A percentile compares a stretch with the other conserved stretches of the same genome.
Evolutionary conservation across 2,329 filamentous ascomycete genomes (phyloP).

Genomic region (Colletotrichum navitas): DNA sequence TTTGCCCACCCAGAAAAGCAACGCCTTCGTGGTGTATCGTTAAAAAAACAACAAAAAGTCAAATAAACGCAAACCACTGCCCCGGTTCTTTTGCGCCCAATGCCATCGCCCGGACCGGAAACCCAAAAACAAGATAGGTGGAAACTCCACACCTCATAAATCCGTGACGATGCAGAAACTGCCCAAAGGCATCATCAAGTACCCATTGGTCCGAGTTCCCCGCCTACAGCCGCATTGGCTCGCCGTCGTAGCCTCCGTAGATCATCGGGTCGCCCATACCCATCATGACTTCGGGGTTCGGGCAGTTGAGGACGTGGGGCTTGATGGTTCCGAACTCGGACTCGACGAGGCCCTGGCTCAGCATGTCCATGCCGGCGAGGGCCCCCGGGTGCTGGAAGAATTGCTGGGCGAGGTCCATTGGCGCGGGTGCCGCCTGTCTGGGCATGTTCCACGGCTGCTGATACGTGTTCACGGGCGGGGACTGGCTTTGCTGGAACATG

Average conservation of each 20-base stretch:
- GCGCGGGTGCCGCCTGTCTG: constrained; percentile 43
- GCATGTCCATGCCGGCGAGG: constrained; percentile 59
- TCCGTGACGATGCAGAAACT: constrained; percentile 15
- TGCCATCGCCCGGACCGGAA: constrained; percentile 4
- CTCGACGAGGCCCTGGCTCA: constrained; percentile 64
- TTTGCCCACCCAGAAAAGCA: constrained; percentile 19
- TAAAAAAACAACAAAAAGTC: constrained; percentile 5
- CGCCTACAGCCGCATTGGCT: constrained; percentile 56
- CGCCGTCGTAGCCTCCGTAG: constrained; percentile 64
- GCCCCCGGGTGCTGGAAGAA: constrained; percentile 57
- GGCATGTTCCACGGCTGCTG: constrained; percentile 43
- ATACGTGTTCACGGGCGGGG: constrained; percentile 51
- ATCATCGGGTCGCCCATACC: constrained; percentile 71
- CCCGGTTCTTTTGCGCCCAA: constrained; percentile 13
- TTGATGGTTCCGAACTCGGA: constrained; percentile 67
- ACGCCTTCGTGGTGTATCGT: constrained; percentile 41
- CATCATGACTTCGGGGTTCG: constrained; percentile 68
- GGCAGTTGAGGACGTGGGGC: constrained; percentile 65
- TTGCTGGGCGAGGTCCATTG: constrained; percentile 56
- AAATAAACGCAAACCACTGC: not conserved
- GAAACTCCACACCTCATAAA: constrained; percentile 23
- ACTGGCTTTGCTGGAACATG: constrained; percentile 53
- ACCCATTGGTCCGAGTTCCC: not conserved
- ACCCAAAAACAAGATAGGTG: not conserved
- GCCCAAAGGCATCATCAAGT: not conserved